phyloP scores from a whole-genome alignment of 257 asterid genomes.

The Plectranthus barbatus region DNA sequence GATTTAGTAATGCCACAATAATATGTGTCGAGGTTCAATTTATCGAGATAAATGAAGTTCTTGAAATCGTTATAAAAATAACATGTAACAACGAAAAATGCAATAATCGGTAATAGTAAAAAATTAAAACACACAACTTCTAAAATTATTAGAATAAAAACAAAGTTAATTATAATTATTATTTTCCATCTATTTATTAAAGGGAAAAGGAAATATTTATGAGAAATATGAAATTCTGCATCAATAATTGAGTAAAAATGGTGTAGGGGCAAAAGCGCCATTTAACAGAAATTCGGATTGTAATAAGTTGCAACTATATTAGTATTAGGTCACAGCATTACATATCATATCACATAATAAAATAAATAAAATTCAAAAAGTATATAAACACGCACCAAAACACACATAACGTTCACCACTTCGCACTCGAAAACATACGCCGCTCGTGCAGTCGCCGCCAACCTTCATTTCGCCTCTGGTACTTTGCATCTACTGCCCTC shows the following conservation, averaged over 20 bases:
- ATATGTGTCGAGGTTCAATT: no score
- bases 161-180: no score
- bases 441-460: conserved; percentile 42
- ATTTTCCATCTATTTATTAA: no score
- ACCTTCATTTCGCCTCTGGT: conserved; percentile 18
- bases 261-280: background rate
- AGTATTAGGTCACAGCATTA: conserved; percentile 24
- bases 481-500: background rate
- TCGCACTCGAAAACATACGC: conserved; percentile 30
- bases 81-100: no score
- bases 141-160: no score
- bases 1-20: no score
- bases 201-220: no score
- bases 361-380: background rate
- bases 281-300: background rate
- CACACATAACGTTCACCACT: conserved; percentile 25
- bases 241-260: background rate
- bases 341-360: background rate
- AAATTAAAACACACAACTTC: no score
- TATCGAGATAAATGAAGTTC: no score
- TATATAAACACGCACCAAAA: background rate
- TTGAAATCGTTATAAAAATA: no score
- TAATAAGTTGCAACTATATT: conserved; percentile 12
- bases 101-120: no score
- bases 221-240: no score